phyloP scores from a whole-genome alignment of 148 eudicot genomes.

The Mesembryanthemum crystallinum region DNA sequence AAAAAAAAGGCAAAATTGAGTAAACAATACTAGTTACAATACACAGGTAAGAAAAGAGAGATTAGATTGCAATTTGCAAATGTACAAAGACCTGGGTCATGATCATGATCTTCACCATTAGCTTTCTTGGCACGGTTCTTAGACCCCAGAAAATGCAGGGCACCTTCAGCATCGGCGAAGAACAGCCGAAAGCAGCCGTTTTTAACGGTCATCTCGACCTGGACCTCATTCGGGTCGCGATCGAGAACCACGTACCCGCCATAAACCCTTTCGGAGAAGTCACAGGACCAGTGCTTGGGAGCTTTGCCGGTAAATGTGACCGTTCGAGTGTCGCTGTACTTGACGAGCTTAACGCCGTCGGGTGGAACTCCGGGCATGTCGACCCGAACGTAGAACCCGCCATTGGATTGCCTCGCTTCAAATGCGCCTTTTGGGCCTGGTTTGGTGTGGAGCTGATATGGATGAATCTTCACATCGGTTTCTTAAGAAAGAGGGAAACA shows the following conservation, averaged over 20 bases:
- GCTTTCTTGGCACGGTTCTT: background rate
- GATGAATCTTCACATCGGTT: background rate
- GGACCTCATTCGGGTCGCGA: background rate
- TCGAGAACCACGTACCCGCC: conserved; percentile 14
- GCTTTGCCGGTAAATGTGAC: conserved; percentile 15
- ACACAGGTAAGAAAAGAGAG: too few relatives aligned
- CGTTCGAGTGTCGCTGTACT: background rate
- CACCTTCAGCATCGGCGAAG: conserved; percentile 11
- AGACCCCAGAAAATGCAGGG: conserved; percentile 1
- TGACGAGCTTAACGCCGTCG: background rate
- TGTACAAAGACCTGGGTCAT: too few relatives aligned
- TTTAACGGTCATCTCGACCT: background rate
- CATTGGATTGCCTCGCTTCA: background rate
- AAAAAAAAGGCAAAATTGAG: too few relatives aligned
- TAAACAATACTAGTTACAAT: too few relatives aligned
- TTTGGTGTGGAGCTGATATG: background rate
- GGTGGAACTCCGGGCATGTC: conserved; percentile 18
- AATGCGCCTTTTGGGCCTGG: conserved; percentile 11
- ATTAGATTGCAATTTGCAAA: too few relatives aligned
- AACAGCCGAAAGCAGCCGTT: conserved; percentile 15
- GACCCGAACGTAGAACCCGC: conserved; percentile 3
- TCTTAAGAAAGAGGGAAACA: background rate
- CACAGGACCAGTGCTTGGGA: background rate
- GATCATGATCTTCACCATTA: background rate
- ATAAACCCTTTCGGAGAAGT: conserved; percentile 8